phyloP scores from a whole-genome alignment of 2,329 filamentous ascomycete genomes.

The Ramularia endophylla region DNA sequence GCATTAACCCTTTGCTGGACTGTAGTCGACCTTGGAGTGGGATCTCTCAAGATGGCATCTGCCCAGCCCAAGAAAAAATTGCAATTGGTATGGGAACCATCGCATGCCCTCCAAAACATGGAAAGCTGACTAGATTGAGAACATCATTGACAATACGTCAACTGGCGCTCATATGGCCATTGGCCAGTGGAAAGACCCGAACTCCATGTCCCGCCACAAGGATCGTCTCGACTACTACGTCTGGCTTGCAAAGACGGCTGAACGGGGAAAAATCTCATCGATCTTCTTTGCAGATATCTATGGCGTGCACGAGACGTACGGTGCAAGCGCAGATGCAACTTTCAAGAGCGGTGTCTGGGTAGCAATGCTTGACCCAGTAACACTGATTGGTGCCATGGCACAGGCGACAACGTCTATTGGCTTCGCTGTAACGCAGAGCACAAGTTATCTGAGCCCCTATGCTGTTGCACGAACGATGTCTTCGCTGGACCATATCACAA shows the following conservation, averaged over 20 bases:
- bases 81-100: no score
- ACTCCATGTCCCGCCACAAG: conserved; percentile 56
- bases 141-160: background rate
- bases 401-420: conserved; percentile 59
- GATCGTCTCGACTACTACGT: conserved; percentile 58
- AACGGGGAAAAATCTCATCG: conserved; percentile 57
- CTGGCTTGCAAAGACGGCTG: conserved; percentile 56
- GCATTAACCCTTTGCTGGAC: no score
- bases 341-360: conserved; percentile 46
- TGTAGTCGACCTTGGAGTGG: no score
- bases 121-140: no score
- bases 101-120: no score
- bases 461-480: conserved; percentile 57
- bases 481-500: conserved; percentile 56
- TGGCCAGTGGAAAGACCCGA: conserved; percentile 63
- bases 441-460: conserved; percentile 58
- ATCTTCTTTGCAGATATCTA: conserved; percentile 63
- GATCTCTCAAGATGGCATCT: no score
- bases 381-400: conserved; percentile 60
- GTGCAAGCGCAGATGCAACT: conserved; percentile 35
- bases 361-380: conserved; percentile 61
- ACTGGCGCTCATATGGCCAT: conserved; percentile 53
- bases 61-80: no score
- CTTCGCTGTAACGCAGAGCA: conserved; percentile 59
- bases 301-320: conserved; percentile 58